Evolutionary conservation across 192 early-diverging fungal genomes (phyloP).

Genomic region (Chytriomyces sp.): DNA sequence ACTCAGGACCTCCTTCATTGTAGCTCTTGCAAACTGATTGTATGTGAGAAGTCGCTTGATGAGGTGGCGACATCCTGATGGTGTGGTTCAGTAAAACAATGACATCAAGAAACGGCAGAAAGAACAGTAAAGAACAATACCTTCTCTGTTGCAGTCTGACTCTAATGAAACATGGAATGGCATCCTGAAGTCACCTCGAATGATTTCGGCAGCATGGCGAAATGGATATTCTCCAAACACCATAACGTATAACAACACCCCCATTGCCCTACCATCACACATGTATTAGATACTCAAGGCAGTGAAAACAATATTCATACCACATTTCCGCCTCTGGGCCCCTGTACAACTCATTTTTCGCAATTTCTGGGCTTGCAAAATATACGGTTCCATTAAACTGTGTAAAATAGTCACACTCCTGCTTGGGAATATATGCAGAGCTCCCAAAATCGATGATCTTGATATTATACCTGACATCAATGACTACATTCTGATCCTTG

Average conservation of each 20-base stretch:
- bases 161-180: slow-evolving; percentile 15
- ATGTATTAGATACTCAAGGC: too few relatives aligned
- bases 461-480: slow-evolving; percentile 44
- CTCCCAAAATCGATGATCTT: slow-evolving; percentile 57
- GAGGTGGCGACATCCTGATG: slow-evolving; percentile 2
- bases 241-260: slow-evolving; percentile 52
- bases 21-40: neutral
- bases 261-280: slow-evolving; percentile 54
- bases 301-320: too few relatives aligned
- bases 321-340: slow-evolving; percentile 57
- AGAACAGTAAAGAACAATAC: too few relatives aligned
- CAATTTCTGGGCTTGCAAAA: slow-evolving; percentile 54
- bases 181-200: neutral
- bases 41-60: neutral
- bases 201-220: neutral
- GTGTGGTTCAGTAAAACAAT: neutral
- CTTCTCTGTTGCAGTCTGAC: neutral
- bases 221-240: slow-evolving; percentile 58
- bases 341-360: slow-evolving; percentile 35
- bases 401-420: slow-evolving; percentile 41
- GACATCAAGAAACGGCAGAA: neutral
- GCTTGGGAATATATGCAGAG: slow-evolving; percentile 41
- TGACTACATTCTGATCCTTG: slow-evolving; percentile 48
- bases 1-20: neutral
- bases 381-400: slow-evolving; percentile 54